Percentiles rank a stretch among this genome's conserved stretches.
Conservation (phyloP, 176 grass and related monocot species). For the Musa troglodytarum region DNA sequence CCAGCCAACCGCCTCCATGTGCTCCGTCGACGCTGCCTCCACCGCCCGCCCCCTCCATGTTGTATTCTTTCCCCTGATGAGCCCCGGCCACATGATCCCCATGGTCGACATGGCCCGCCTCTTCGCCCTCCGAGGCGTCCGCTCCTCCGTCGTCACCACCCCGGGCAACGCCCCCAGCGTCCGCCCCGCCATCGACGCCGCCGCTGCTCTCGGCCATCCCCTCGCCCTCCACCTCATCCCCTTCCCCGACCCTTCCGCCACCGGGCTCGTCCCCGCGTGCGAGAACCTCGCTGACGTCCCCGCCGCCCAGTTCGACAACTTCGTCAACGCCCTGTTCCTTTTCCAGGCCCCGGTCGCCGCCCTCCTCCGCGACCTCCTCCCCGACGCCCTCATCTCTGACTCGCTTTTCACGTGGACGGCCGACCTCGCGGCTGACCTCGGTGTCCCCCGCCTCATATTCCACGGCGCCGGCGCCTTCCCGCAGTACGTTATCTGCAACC, state of each 20-base stretch:
- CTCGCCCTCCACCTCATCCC: not conserved
- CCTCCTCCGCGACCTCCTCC: constrained; percentile 1
- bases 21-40: not conserved
- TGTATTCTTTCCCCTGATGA: constrained; percentile 13
- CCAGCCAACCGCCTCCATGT: not conserved
- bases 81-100: constrained; percentile 10
- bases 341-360: constrained; percentile 15
- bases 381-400: constrained; percentile 27
- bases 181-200: not conserved
- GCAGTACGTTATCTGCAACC: not conserved
- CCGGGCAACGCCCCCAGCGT: constrained; percentile 18
- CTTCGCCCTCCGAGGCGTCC: not conserved
- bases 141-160: constrained; percentile 18
- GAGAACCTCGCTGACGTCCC: not conserved
- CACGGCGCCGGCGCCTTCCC: constrained; percentile 1
- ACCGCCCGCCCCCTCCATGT: not conserved
- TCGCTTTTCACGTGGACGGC: constrained; percentile 33
- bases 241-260: constrained; percentile 9
- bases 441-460: not conserved
- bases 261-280: constrained; percentile 2
- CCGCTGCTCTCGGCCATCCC: not conserved
- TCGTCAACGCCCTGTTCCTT: constrained; percentile 10
- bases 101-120: not conserved
- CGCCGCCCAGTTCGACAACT: not conserved
- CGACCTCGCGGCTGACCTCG: constrained; percentile 26